A percentile compares a stretch with the other conserved stretches of the same genome.
These are phyloP conservation scores for Hordeum marinum DNA, from an alignment of 176 grass and related monocot species.

Conservation along the genomic window DNA sequence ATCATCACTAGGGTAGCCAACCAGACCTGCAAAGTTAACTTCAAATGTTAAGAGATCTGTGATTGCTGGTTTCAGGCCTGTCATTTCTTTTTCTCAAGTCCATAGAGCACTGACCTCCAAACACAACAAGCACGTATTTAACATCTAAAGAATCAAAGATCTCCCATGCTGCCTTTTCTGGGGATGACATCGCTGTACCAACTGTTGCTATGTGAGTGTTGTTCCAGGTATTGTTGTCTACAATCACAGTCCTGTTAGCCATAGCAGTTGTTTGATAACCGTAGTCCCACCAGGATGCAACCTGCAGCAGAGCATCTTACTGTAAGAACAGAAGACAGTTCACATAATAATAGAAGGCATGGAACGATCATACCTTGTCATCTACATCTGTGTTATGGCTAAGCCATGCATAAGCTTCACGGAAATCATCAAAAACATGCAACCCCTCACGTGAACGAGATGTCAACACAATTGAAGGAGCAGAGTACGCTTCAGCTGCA, in stretches of 20 bases:
- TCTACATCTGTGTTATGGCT: conserved; percentile 98
- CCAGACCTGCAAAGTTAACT: conserved; percentile 76
- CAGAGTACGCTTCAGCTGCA: conserved; percentile 96
- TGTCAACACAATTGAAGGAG: conserved; percentile 98
- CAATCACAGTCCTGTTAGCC: conserved; percentile 98
- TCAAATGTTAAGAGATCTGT: conserved; percentile 23
- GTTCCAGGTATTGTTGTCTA: conserved; percentile 99
- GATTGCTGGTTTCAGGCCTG: neutral
- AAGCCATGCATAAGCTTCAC: conserved; percentile 99
- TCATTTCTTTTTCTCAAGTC: neutral
- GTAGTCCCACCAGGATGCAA: conserved; percentile 99
- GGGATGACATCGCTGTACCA: conserved; percentile 98
- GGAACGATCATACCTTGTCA: conserved; percentile 65
- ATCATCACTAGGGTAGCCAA: conserved; percentile 98
- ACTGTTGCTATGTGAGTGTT: conserved; percentile 99
- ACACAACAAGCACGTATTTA: conserved; percentile 99
- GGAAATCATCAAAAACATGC: conserved; percentile 99
- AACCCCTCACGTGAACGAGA: conserved; percentile 81
- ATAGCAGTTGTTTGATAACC: conserved; percentile 99
- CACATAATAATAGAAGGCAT: conserved; percentile 4
- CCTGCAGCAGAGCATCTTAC: conserved; percentile 41
- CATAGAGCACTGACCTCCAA: conserved; percentile 64
- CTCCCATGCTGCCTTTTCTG: conserved; percentile 98
- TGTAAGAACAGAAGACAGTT: conserved; percentile 11
- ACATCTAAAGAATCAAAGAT: conserved; percentile 98